These are phyloP conservation scores for Hypoxylon rickii DNA, from an alignment of 495 filamentous ascomycete genomes.

Conservation along the genomic window DNA sequence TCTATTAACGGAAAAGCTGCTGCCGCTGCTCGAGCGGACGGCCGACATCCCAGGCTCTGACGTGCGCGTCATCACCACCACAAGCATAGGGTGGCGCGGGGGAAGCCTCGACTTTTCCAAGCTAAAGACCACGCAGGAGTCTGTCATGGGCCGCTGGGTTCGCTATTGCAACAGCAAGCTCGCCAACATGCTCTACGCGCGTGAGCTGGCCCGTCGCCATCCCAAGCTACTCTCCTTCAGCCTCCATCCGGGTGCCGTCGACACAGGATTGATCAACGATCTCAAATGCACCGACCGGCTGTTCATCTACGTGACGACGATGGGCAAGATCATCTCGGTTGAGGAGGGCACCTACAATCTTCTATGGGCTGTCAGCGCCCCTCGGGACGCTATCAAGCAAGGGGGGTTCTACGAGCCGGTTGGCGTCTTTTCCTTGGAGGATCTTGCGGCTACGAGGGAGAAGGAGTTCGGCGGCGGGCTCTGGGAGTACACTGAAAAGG, in stretches of 20 bases:
- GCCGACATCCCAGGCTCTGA: conserved; percentile 44
- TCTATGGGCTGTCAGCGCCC: neutral
- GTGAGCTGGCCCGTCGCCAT: conserved; percentile 49
- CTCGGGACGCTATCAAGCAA: neutral
- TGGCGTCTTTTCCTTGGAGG: no score
- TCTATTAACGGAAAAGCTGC: conserved; percentile 64
- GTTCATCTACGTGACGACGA: conserved; percentile 21
- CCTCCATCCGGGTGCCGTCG: conserved; percentile 68
- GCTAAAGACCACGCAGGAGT: conserved; percentile 43
- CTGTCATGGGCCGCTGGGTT: conserved; percentile 2
- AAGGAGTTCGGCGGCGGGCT: no score
- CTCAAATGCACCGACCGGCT: conserved; percentile 35
- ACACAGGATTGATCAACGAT: conserved; percentile 56
- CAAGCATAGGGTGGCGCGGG: conserved; percentile 37
- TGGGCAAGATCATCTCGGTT: neutral
- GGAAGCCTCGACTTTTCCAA: conserved; percentile 45
- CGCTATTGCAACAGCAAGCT: conserved; percentile 48
- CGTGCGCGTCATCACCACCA: conserved; percentile 46
- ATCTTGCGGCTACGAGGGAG: no score
- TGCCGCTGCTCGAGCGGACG: conserved; percentile 61
- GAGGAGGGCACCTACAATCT: neutral
- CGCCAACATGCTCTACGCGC: conserved; percentile 51
- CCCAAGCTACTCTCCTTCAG: conserved; percentile 61
- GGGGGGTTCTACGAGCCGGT: neutral
- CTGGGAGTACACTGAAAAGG: no score